These are phyloP conservation scores for Linnemannia zychae DNA, from an alignment of 192 early-diverging fungal species.

Conservation along the genomic window DNA sequence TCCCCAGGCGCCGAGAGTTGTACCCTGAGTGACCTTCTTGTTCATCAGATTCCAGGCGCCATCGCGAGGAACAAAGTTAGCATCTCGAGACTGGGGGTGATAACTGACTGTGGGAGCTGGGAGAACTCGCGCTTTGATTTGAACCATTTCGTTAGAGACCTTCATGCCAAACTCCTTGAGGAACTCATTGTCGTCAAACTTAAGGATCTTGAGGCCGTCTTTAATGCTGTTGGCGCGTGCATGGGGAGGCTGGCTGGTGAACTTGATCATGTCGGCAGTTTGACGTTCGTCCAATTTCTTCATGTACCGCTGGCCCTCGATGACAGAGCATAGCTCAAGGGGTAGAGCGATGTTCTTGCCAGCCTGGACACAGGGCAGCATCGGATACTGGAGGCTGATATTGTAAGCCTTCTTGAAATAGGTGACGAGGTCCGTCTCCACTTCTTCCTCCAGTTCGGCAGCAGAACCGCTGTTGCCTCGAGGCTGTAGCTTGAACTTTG, in stretches of 20 bases:
- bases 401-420: constrained; percentile 86
- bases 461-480: constrained; percentile 10
- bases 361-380: constrained; percentile 82
- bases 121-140: constrained; percentile 80
- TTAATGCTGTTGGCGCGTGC: constrained; percentile 87
- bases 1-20: constrained; percentile 80
- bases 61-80: constrained; percentile 66
- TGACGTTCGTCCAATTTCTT: constrained; percentile 87
- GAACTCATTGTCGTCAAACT: constrained; percentile 78
- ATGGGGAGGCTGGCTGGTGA: constrained; percentile 87
- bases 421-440: constrained; percentile 70
- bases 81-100: constrained; percentile 58
- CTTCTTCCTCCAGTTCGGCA: constrained; percentile 33
- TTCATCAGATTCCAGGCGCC: constrained; percentile 92
- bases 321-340: constrained; percentile 89
- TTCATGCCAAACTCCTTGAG: constrained; percentile 82
- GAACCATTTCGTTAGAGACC: constrained; percentile 75
- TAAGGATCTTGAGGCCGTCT: constrained; percentile 73
- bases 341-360: constrained; percentile 78
- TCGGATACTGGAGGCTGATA: constrained; percentile 78
- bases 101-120: constrained; percentile 84
- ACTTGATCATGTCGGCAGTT: constrained; percentile 97
- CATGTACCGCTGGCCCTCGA: constrained; percentile 85
- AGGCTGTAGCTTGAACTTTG: constrained; percentile 76
- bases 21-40: constrained; percentile 83